Conservation (phyloP, 257 asterid genomes). For the Fraxinus americana region DNA sequence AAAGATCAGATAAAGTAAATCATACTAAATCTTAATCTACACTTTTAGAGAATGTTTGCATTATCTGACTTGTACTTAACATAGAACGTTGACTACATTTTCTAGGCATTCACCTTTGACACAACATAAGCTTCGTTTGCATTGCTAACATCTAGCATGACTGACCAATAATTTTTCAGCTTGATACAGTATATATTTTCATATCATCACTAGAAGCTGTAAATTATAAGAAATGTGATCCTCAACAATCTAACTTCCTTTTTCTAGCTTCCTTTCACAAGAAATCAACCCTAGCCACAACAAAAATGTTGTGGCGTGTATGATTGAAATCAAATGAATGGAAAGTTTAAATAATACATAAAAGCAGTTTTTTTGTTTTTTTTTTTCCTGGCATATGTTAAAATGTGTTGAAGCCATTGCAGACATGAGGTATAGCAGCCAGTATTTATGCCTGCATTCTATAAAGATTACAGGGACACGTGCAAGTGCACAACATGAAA, state of each 20-base stretch:
- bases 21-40: background rate
- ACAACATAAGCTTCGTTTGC: background rate
- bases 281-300: background rate
- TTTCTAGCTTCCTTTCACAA: background rate
- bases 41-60: background rate
- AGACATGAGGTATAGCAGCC: background rate
- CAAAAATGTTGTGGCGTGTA: background rate
- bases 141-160: background rate
- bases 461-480: background rate
- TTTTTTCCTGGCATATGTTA: background rate
- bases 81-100: background rate
- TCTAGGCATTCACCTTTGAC: background rate
- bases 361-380: background rate
- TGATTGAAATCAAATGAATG: slow-evolving; percentile 1
- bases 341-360: background rate
- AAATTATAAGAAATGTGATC: background rate
- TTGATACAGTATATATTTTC: background rate
- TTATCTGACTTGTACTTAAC: background rate
- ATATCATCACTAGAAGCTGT: background rate
- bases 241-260: background rate
- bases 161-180: background rate
- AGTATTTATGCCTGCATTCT: background rate
- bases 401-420: background rate
- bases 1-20: slow-evolving; percentile 11
- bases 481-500: background rate